Conservation (phyloP, 768 basidiomycete species). For the Lenzites betulinus region DNA sequence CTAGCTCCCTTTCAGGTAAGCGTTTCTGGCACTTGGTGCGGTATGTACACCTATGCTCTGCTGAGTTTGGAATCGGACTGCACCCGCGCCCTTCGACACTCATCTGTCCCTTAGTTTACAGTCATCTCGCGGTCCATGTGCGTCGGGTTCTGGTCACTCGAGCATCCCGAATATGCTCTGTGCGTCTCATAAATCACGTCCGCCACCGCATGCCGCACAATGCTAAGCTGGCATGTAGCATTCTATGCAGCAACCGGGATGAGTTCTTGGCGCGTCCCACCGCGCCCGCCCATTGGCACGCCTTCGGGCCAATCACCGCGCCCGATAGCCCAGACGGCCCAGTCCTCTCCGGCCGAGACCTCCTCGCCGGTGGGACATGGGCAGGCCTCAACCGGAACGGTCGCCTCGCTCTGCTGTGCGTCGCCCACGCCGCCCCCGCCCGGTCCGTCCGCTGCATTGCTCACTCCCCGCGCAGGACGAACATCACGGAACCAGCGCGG, state of each 20-base stretch:
- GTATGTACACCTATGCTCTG: neutral
- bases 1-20: constrained; percentile 1
- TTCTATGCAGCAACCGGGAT: constrained; percentile 77
- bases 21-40: neutral
- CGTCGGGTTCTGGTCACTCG: constrained; percentile 74
- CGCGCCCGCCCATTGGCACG: constrained; percentile 63
- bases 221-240: constrained; percentile 42
- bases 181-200: constrained; percentile 40
- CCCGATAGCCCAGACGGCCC: constrained; percentile 26
- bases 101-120: neutral
- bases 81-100: constrained; percentile 11
- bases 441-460: constrained; percentile 6
- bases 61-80: constrained; percentile 7
- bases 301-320: constrained; percentile 46
- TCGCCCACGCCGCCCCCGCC: constrained; percentile 2
- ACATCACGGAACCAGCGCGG: constrained; percentile 71
- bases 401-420: constrained; percentile 72
- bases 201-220: neutral
- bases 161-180: constrained; percentile 79
- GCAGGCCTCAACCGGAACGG: constrained; percentile 70
- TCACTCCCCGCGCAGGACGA: constrained; percentile 54
- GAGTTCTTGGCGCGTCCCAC: constrained; percentile 73
- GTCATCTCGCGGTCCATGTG: constrained; percentile 53
- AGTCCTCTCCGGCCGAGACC: constrained; percentile 76
- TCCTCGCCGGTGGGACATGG: constrained; percentile 79